Evolutionary conservation across 2,329 filamentous ascomycete genomes (phyloP).

Genomic region (Incumbomyces lentus): DNA sequence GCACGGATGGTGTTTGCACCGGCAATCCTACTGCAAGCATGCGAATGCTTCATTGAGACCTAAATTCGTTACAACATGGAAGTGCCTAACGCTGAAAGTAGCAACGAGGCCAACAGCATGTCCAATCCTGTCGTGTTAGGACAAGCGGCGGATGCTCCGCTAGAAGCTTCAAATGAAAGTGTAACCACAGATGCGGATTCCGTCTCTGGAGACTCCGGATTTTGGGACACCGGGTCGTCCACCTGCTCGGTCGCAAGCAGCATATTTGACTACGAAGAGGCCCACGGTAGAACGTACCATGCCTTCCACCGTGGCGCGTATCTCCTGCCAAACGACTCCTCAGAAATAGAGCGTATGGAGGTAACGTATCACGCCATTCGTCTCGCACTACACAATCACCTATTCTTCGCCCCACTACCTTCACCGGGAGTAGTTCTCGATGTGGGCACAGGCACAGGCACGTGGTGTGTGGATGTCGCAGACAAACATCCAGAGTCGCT

Average conservation of each 20-base stretch:
- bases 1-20: too few relatives aligned
- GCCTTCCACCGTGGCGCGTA: conserved; percentile 23
- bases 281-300: conserved; percentile 26
- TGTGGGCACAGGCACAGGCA: conserved; percentile 15
- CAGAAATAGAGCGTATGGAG: conserved; percentile 28
- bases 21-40: too few relatives aligned
- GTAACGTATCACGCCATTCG: conserved; percentile 24
- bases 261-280: conserved; percentile 24
- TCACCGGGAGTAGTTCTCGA: conserved; percentile 10
- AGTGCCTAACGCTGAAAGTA: too few relatives aligned
- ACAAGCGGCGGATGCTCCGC: background rate
- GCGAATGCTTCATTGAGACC: too few relatives aligned
- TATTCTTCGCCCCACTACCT: conserved; percentile 22
- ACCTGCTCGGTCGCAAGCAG: conserved; percentile 23
- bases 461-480: conserved; percentile 28
- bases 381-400: conserved; percentile 14
- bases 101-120: too few relatives aligned
- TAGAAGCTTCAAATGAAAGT: background rate
- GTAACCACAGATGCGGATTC: background rate
- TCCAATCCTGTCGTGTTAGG: too few relatives aligned
- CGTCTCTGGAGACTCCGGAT: conserved; percentile 8
- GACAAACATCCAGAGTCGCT: conserved; percentile 28
- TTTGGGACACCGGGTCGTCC: conserved; percentile 8
- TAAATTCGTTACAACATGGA: too few relatives aligned
- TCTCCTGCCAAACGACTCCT: conserved; percentile 27